phyloP scores from a whole-genome alignment of 805 yeast species.

The Candida glaebosa region DNA sequence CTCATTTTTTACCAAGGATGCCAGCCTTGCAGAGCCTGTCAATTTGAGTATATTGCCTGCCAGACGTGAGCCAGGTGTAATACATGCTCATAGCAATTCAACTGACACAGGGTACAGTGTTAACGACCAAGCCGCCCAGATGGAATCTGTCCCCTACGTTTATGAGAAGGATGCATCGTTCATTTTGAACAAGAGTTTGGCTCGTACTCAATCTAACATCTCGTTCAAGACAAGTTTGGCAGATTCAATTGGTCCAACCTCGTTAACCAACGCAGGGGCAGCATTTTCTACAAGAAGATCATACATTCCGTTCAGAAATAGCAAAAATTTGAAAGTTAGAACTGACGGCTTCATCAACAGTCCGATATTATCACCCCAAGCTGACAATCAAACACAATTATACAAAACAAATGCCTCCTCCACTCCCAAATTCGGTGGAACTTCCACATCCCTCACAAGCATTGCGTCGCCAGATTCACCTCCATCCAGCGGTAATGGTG shows the following conservation, averaged over 20 bases:
- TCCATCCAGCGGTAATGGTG: slow-evolving; percentile 6
- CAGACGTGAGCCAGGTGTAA: slow-evolving; percentile 11
- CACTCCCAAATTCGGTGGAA: slow-evolving; percentile 6
- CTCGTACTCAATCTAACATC: slow-evolving; percentile 68
- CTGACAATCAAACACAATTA: slow-evolving; percentile 14
- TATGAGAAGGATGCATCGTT: slow-evolving; percentile 77
- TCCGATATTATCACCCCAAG: slow-evolving; percentile 17
- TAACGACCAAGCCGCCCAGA: slow-evolving; percentile 48
- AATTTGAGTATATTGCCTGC: slow-evolving; percentile 4
- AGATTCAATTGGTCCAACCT: slow-evolving; percentile 46
- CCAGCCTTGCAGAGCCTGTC: slow-evolving; percentile 7
- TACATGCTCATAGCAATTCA: slow-evolving; percentile 50
- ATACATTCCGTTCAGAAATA: slow-evolving; percentile 40
- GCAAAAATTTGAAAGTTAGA: slow-evolving; percentile 16
- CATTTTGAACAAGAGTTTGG: slow-evolving; percentile 69
- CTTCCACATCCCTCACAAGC: slow-evolving; percentile 5
- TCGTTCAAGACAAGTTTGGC: slow-evolving; percentile 76
- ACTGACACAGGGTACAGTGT: slow-evolving; percentile 52
- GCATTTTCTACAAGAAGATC: slow-evolving; percentile 23
- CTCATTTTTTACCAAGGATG: slow-evolving; percentile 71
- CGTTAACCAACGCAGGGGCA: slow-evolving; percentile 9
- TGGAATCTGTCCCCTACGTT: slow-evolving; percentile 71
- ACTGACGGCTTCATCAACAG: slow-evolving; percentile 22
- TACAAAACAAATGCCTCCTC: slow-evolving; percentile 12
- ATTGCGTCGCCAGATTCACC: slow-evolving; percentile 1